A percentile compares a stretch with the other conserved stretches of the same genome.
Evolutionary conservation across 2,329 filamentous ascomycete genomes (phyloP).

Genomic region (Microsporum canis): DNA sequence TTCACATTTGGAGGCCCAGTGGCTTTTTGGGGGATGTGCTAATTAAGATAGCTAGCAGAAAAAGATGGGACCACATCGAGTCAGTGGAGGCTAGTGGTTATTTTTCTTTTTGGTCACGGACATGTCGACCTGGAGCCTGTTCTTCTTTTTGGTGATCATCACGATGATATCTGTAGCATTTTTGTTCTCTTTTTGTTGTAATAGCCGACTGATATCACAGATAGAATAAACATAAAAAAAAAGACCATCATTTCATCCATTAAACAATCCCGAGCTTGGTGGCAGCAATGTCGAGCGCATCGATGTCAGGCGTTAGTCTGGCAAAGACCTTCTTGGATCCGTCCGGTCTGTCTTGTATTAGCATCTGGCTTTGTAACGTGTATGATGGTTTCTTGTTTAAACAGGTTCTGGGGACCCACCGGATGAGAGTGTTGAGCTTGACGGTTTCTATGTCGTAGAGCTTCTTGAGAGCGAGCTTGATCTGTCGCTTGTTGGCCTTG

Average conservation of each 20-base stretch:
- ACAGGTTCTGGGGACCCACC: slow-evolving; percentile 45
- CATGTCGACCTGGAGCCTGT: neutral
- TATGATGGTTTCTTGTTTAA: no score
- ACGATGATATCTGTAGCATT: neutral
- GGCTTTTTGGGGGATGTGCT: neutral
- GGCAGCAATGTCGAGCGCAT: slow-evolving; percentile 97
- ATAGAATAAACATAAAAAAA: slow-evolving; percentile 10
- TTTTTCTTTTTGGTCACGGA: no score
- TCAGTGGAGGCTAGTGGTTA: no score
- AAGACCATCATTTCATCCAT: slow-evolving; percentile 10
- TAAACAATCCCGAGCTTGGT: slow-evolving; percentile 98
- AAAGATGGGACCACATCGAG: no score
- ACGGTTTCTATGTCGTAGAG: slow-evolving; percentile 95
- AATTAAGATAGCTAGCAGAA: neutral
- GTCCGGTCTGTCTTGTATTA: slow-evolving; percentile 55
- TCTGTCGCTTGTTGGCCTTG: slow-evolving; percentile 99
- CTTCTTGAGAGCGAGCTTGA: slow-evolving; percentile 97
- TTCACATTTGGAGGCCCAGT: neutral
- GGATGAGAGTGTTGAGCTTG: slow-evolving; percentile 99
- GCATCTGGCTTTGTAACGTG: neutral
- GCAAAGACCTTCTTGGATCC: slow-evolving; percentile 98
- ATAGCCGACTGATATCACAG: slow-evolving; percentile 11
- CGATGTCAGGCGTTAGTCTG: slow-evolving; percentile 88
- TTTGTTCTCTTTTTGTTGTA: neutral
- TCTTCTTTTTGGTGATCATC: neutral